phyloP scores from a whole-genome alignment of 2,329 filamentous ascomycete genomes.

The Colletotrichum simmondsii region DNA sequence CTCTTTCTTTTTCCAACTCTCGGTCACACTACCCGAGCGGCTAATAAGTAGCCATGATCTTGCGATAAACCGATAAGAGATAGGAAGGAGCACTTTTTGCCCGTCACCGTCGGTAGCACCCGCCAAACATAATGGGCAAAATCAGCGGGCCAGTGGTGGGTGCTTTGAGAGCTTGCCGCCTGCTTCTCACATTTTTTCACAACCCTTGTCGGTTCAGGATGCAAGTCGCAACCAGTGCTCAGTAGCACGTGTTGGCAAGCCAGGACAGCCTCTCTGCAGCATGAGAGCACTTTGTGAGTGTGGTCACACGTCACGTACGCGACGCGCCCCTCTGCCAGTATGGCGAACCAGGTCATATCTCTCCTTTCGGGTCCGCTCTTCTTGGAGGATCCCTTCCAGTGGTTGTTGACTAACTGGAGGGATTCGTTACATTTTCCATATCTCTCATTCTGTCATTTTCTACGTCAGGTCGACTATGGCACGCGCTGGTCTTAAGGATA shows the following conservation, averaged over 20 bases:
- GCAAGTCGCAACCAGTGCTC: not conserved
- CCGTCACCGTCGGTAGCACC: not conserved
- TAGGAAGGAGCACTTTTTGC: not conserved
- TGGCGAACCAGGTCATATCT: not conserved
- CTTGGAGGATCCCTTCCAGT: not conserved
- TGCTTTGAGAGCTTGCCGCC: not conserved
- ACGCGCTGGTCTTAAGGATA: not conserved
- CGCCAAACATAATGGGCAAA: not conserved
- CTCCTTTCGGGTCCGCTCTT: not conserved
- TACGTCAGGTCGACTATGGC: not conserved
- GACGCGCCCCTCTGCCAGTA: not conserved
- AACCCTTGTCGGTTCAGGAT: not conserved
- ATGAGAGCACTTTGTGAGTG: not conserved
- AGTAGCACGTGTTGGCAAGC: not conserved
- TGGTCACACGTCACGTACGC: not conserved
- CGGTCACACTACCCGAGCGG: conserved; percentile 4
- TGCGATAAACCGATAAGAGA: not conserved
- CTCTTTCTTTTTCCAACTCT: not conserved
- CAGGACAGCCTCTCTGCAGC: not conserved
- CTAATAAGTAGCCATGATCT: not conserved
- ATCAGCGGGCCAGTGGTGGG: not conserved
- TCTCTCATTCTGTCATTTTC: not conserved
- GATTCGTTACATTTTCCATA: not conserved
- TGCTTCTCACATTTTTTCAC: not conserved
- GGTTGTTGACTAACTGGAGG: not conserved